phyloP scores from a whole-genome alignment of 1,284 basidiomycete genomes.

The Ustilago vetiveriae region DNA sequence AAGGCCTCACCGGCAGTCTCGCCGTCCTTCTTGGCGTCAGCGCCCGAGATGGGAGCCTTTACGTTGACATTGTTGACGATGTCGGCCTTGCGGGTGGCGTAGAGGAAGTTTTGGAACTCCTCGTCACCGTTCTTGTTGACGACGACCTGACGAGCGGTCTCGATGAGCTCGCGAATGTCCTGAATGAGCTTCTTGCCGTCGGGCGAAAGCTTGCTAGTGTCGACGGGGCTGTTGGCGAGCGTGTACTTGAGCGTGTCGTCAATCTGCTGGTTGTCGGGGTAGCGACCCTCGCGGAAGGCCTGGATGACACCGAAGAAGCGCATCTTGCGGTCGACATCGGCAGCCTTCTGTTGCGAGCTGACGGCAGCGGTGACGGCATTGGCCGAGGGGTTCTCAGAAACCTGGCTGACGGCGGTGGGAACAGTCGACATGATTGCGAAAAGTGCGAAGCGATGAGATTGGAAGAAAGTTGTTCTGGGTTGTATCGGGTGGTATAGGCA shows the following conservation, averaged over 20 bases:
- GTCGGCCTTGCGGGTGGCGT: slow-evolving; percentile 55
- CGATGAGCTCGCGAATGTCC: slow-evolving; percentile 58
- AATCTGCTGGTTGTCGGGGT: slow-evolving; percentile 64
- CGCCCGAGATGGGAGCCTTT: slow-evolving; percentile 40
- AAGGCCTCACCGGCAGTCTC: slow-evolving; percentile 62
- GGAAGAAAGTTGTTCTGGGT: no score
- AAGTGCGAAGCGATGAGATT: background rate
- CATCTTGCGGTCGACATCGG: slow-evolving; percentile 61
- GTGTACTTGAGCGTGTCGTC: slow-evolving; percentile 59
- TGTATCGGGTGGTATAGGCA: no score
- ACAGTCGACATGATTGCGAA: slow-evolving; percentile 39
- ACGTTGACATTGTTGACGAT: slow-evolving; percentile 47
- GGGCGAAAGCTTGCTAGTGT: slow-evolving; percentile 54
- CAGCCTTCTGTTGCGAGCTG: slow-evolving; percentile 39
- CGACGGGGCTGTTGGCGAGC: slow-evolving; percentile 53
- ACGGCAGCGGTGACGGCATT: slow-evolving; percentile 46
- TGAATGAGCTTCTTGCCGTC: slow-evolving; percentile 60
- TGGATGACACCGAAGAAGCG: slow-evolving; percentile 63
- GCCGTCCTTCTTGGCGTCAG: slow-evolving; percentile 60
- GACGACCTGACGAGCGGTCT: slow-evolving; percentile 56
- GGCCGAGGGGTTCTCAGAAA: slow-evolving; percentile 44
- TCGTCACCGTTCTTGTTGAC: slow-evolving; percentile 61
- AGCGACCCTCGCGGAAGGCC: slow-evolving; percentile 61
- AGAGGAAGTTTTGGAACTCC: slow-evolving; percentile 64
- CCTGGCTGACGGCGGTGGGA: slow-evolving; percentile 29